Conservation (phyloP, 805 yeast genomes). For the Wickerhamiella kurtzmanii region DNA sequence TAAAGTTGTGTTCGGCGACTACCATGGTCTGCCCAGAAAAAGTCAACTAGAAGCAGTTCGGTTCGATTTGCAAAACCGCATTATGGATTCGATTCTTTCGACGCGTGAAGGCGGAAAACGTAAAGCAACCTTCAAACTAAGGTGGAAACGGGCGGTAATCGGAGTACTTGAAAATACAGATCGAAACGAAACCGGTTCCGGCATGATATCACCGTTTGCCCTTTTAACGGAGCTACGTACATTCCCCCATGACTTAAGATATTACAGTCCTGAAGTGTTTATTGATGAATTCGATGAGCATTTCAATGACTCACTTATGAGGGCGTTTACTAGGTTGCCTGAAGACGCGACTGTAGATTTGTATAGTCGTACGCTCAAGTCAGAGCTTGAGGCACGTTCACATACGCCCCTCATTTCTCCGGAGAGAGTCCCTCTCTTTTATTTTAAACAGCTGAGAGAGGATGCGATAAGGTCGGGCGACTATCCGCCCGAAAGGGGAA, state of each 20-base stretch:
- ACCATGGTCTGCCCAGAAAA: background rate
- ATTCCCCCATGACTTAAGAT: too few species aligned
- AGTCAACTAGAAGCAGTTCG: background rate
- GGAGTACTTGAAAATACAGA: background rate
- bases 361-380: too few species aligned
- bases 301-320: too few species aligned
- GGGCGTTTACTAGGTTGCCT: too few species aligned
- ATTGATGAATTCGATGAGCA: too few species aligned
- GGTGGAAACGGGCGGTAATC: background rate
- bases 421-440: background rate
- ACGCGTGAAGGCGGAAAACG: background rate
- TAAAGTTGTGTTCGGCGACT: background rate
- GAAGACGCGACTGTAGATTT: background rate
- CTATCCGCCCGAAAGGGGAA: background rate
- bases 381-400: too few species aligned
- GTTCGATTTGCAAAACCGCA: background rate
- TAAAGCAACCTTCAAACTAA: background rate
- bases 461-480: background rate
- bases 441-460: background rate
- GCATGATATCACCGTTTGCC: too few species aligned
- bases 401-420: background rate
- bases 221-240: too few species aligned
- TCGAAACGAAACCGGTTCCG: too few species aligned
- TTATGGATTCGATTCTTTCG: background rate
- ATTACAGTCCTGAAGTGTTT: too few species aligned